Evolutionary conservation across 306 rosid genomes (phyloP), one percentile per base, ranked within the genome.

Genomic region (Abrus pulchellus): DNA sequence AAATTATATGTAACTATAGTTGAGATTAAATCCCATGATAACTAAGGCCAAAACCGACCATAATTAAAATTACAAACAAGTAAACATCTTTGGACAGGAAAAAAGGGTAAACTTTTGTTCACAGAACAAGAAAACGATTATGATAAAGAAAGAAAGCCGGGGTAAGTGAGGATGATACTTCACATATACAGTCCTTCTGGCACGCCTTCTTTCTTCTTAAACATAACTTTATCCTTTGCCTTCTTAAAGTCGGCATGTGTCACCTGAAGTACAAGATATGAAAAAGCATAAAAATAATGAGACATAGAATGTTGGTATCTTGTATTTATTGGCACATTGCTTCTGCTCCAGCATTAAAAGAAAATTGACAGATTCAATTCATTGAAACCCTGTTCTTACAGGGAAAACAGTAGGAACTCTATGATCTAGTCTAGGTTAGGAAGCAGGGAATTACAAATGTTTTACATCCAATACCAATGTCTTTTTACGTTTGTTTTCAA

Each of bases 151-250:
- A 65, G 69, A 49, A 62, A 13, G 53, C 2, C 40, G 44, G 52
- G 29, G 38, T 36, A 65, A 61, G 1, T 60, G 74, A 28, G 72
- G 68, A 49, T 36, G 65, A 76, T 69, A 68, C 65, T 66, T 95
- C 93, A 95, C 99, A 95, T 95, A 65, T 95, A 95, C 10, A 95
- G 90, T 14, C 99, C 99, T 87, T 95, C 99, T 8, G 99, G 99
- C 71, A 93, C 98, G 49, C 99, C 99, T 86, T 95, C 99, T 84
- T 95, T 95, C 97, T 95, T 95, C 94, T 93, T 95, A 73, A 93
- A 95, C 99, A 95, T 95, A 56, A 95, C 99, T 87, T 95, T 95
- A 73, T 95, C 99, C 87, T 95, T 95, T 6, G 99, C 98, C 93
- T 95, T 95, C 92, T 95, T 93, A 82, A 95, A 91, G 83, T 95